Base-by-base conservation (phyloP, 2,329 filamentous ascomycete genomes). In the Chalaropsis ovoidea region DNA sequence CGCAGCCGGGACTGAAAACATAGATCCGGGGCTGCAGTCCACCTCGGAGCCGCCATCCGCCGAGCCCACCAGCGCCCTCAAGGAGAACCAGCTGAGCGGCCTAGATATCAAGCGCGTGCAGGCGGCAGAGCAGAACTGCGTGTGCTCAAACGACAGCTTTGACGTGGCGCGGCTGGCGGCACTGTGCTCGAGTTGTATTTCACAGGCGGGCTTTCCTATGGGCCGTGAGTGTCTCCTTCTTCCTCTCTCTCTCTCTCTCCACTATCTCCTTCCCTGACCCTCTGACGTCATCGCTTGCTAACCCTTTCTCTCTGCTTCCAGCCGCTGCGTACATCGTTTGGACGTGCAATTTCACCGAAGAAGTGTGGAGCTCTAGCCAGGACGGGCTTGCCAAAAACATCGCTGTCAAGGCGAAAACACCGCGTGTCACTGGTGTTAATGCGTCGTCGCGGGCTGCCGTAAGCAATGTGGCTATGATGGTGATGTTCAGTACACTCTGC, bases 61-160 rank as follows among this genome's bases (percentile, higher is more conserved):
- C 1, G 4, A 41, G 11, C 17, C 52, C n/a, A 56, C 35, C 42
- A 31, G 31, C 17, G 43, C 62, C 39, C 41, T 27, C n/a, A 47
- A 15, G 19, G 47, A 60, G 7, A 69, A 68, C 0, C 67, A 70
- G 43, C 17, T 69, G n/a, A 67, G 69, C 22, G 65, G 69, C 3
- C 58, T 69, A 3, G 69, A 67, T 63, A 70, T 69, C 19, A 67
- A 67, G 63, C 45, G 65, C 8, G 68, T 68, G 35, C 69, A 70
- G 41, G 69, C 70, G 17, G 71, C 71, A 1, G 76, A 78, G 65
- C 69, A 71, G 63, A 68, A 71, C 15, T 78, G 76, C 63, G 73
- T 76, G 3, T 78, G 76, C 62, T 62, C 68, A 7, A 77, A 77
- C 63, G 69, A 70, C 64, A 77, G 76, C 68, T 77, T 78, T 63